These are phyloP conservation scores for Ceratocystis cubensis DNA, from an alignment of 2,329 filamentous ascomycete species.

Conservation along the genomic window DNA sequence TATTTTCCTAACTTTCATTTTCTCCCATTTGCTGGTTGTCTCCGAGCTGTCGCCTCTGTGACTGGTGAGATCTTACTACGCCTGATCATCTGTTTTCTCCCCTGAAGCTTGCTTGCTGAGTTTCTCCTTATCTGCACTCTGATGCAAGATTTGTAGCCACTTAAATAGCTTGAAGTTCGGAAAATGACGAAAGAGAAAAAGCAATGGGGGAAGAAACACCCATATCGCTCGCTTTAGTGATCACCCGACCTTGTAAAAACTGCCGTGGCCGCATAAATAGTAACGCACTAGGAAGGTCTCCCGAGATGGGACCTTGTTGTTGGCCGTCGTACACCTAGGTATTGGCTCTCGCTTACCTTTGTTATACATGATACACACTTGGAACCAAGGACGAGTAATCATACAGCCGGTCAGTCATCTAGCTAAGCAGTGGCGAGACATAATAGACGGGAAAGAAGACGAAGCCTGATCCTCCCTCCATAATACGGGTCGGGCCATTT, in stretches of 20 bases:
- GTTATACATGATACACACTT: neutral
- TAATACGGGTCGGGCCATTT: neutral
- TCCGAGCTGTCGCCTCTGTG: neutral
- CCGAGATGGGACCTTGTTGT: neutral
- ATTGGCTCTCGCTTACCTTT: constrained; percentile 4
- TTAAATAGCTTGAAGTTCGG: neutral
- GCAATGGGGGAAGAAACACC: too few relatives aligned
- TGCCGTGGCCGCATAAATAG: neutral
- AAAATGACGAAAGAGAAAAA: too few relatives aligned
- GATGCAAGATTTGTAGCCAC: neutral
- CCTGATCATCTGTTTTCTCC: too few relatives aligned
- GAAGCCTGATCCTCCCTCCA: neutral
- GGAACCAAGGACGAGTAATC: neutral
- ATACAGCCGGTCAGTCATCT: neutral
- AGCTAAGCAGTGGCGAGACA: neutral
- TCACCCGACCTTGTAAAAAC: neutral
- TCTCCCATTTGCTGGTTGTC: neutral
- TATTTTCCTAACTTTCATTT: neutral
- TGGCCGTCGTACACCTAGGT: neutral
- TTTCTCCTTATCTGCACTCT: neutral
- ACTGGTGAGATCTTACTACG: neutral
- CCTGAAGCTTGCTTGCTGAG: too few relatives aligned
- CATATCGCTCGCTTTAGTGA: neutral
- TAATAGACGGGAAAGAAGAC: neutral
- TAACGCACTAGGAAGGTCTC: neutral